A percentile compares a stretch with the other conserved stretches of the same genome.
phyloP scores from a whole-genome alignment of 371 early-diverging fungal species.

The Parasitella parasitica region DNA sequence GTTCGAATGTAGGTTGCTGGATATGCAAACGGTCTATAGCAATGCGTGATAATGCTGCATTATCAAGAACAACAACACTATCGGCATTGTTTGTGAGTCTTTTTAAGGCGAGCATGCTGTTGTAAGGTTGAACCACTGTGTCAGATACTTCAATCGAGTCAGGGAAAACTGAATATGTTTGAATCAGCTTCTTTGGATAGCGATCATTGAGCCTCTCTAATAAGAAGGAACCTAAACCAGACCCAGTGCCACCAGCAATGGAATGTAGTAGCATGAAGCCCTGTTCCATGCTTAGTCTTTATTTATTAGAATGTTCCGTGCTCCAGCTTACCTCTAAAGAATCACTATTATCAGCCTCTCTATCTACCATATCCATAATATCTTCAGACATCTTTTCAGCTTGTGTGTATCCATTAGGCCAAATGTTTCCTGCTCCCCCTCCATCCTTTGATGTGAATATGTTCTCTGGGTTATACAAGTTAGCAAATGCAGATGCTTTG shows the following conservation, averaged over 20 bases:
- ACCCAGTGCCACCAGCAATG: slow-evolving; percentile 98
- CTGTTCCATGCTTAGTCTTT: slow-evolving; percentile 22
- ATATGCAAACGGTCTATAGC: slow-evolving; percentile 94
- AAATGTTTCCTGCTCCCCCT: slow-evolving; percentile 96
- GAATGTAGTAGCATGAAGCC: slow-evolving; percentile 92
- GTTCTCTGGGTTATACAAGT: slow-evolving; percentile 91
- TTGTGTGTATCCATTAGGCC: slow-evolving; percentile 87
- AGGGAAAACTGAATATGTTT: slow-evolving; percentile 99
- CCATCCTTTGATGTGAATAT: slow-evolving; percentile 88
- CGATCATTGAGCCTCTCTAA: slow-evolving; percentile 90
- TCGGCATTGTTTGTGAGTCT: slow-evolving; percentile 92
- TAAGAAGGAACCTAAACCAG: slow-evolving; percentile 91
- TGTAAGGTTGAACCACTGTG: slow-evolving; percentile 99
- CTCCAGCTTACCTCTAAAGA: slow-evolving; percentile 67
- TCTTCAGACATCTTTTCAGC: slow-evolving; percentile 83
- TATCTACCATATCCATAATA: slow-evolving; percentile 91
- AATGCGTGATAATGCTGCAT: slow-evolving; percentile 92
- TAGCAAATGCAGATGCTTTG: slow-evolving; percentile 67
- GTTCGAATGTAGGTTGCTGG: slow-evolving; percentile 91
- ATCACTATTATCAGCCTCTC: slow-evolving; percentile 95
- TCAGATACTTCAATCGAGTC: slow-evolving; percentile 97
- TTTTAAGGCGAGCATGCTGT: slow-evolving; percentile 95
- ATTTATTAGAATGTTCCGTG: neutral
- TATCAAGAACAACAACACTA: slow-evolving; percentile 95
- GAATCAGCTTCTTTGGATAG: slow-evolving; percentile 97